A percentile compares a stretch with the other conserved stretches of the same genome.
Evolutionary conservation across 2,329 filamentous ascomycete genomes (phyloP).

Genomic region (Daldinia sp.): DNA sequence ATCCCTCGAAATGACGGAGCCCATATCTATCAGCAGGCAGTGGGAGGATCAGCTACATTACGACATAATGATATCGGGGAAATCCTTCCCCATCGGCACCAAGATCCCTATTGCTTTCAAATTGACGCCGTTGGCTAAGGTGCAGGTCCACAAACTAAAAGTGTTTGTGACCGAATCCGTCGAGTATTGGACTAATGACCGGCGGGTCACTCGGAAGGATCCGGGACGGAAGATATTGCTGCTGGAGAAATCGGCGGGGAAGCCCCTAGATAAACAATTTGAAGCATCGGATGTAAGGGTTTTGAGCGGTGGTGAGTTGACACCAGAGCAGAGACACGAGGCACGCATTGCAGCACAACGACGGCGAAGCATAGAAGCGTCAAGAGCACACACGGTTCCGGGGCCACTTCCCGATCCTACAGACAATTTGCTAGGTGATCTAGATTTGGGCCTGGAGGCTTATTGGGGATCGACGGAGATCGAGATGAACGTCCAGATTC

Average conservation of each 20-base stretch:
- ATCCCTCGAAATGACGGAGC: conserved; percentile 89
- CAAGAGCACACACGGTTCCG: conserved; percentile 50
- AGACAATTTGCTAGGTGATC: conserved; percentile 81
- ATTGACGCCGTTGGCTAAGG: conserved; percentile 89
- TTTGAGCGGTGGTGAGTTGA: conserved; percentile 80
- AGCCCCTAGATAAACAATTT: conserved; percentile 75
- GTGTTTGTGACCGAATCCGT: conserved; percentile 90
- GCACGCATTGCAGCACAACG: conserved; percentile 57
- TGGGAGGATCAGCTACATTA: conserved; percentile 97
- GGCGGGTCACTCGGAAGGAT: conserved; percentile 84
- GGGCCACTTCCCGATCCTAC: conserved; percentile 59
- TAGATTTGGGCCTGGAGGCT: conserved; percentile 73
- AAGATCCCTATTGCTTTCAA: conserved; percentile 95
- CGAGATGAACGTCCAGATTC: conserved; percentile 91
- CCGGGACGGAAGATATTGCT: conserved; percentile 84
- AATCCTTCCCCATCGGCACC: conserved; percentile 88
- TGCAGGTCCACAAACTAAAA: conserved; percentile 91
- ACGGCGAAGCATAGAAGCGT: conserved; percentile 64
- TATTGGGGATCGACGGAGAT: conserved; percentile 91
- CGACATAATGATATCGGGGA: conserved; percentile 94
- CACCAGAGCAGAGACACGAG: conserved; percentile 55
- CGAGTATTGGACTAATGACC: conserved; percentile 89
- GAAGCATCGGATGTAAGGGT: conserved; percentile 79
- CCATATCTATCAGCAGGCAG: conserved; percentile 89
- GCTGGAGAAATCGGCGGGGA: conserved; percentile 87